phyloP scores from a whole-genome alignment of 305 asterid species.

The Plantago rigida region DNA sequence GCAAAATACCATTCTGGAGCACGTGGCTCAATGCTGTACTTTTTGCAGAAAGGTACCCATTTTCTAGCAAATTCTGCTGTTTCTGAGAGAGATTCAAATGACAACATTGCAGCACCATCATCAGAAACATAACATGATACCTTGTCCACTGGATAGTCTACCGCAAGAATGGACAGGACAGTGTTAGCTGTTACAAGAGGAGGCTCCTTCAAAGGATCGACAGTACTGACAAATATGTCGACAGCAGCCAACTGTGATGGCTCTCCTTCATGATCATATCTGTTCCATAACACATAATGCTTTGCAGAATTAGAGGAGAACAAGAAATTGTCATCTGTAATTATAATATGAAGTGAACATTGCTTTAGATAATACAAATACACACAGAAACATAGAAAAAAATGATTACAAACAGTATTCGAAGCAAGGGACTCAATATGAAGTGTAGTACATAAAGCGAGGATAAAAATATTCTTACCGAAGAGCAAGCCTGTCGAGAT shows the following conservation, averaged over 20 bases:
- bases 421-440: conserved; percentile 2
- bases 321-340: neutral
- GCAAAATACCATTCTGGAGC: conserved; percentile 98
- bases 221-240: conserved; percentile 99
- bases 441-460: conserved; percentile 1
- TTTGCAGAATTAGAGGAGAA: conserved; percentile 22
- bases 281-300: conserved; percentile 30
- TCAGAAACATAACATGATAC: conserved; percentile 96
- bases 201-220: conserved; percentile 97
- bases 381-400: neutral
- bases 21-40: conserved; percentile 87
- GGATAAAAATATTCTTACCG: conserved; percentile 41
- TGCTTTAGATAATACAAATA: neutral
- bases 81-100: conserved; percentile 91
- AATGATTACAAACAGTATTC: neutral
- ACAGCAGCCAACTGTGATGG: conserved; percentile 98
- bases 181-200: conserved; percentile 99
- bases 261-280: conserved; percentile 97
- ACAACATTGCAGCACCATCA: conserved; percentile 96
- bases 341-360: neutral
- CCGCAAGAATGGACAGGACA: conserved; percentile 88
- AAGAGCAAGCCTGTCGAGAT: conserved; percentile 91
- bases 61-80: conserved; percentile 90
- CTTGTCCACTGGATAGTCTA: conserved; percentile 97
- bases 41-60: conserved; percentile 97